A percentile compares a stretch with the other conserved stretches of the same genome.
phyloP scores from a whole-genome alignment of 371 early-diverging fungal genomes.

The Batrachochytrium dendrobatidis region DNA sequence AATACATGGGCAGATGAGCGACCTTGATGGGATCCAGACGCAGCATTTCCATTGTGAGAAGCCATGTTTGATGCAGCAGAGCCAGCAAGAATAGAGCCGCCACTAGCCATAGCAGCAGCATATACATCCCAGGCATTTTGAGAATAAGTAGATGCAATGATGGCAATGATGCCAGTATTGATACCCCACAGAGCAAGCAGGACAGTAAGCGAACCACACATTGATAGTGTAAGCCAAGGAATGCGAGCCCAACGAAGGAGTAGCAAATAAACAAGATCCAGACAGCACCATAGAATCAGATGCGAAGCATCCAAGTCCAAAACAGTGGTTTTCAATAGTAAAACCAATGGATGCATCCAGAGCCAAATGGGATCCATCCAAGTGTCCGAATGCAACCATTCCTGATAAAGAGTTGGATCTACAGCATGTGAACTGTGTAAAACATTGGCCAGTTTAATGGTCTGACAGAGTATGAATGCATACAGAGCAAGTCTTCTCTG shows the following conservation, averaged over 20 bases:
- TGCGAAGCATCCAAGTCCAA: background rate
- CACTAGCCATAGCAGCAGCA: background rate
- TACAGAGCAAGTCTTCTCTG: background rate
- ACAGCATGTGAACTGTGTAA: no score
- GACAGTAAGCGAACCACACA: slow-evolving; percentile 5
- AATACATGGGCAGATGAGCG: background rate
- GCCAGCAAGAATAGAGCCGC: no score
- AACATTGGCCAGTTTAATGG: background rate
- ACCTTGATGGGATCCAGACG: background rate
- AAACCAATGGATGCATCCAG: no score
- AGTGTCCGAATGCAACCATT: no score
- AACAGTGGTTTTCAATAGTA: no score
- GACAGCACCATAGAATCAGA: slow-evolving; percentile 14
- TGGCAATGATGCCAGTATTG: slow-evolving; percentile 15
- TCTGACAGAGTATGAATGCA: background rate
- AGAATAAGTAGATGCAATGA: background rate
- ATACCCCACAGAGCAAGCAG: slow-evolving; percentile 6
- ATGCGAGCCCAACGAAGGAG: slow-evolving; percentile 14
- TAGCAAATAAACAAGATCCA: slow-evolving; percentile 20
- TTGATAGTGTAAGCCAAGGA: slow-evolving; percentile 18
- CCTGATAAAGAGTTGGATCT: no score
- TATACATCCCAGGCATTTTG: background rate
- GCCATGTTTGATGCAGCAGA: no score
- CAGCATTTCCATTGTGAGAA: background rate
- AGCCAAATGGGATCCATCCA: background rate